These are phyloP conservation scores for Daldinia sp. DNA, from an alignment of 2,329 filamentous ascomycete species.

Conservation along the genomic window DNA sequence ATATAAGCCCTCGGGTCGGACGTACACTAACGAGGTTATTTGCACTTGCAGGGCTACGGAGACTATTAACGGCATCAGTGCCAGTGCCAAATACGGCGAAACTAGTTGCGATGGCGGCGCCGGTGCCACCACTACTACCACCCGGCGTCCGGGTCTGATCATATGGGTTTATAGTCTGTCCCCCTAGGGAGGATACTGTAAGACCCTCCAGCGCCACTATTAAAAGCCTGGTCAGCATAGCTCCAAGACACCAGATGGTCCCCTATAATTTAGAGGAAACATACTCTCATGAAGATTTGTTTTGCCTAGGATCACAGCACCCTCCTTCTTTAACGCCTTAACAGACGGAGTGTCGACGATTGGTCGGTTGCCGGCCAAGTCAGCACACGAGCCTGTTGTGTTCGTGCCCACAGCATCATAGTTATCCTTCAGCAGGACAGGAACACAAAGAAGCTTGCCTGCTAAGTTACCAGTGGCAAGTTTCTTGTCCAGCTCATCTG, in stretches of 20 bases:
- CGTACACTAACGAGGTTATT: conserved; percentile 71
- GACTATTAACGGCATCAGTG: conserved; percentile 72
- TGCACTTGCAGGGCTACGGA: conserved; percentile 71
- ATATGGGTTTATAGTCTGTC: conserved; percentile 75
- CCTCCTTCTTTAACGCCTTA: conserved; percentile 61
- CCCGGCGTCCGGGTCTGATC: conserved; percentile 71
- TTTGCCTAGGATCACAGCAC: conserved; percentile 70
- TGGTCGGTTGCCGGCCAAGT: conserved; percentile 61
- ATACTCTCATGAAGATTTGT: conserved; percentile 68
- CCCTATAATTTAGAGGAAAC: not conserved
- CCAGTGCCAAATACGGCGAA: conserved; percentile 70
- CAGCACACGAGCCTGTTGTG: conserved; percentile 68
- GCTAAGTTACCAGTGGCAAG: conserved; percentile 62
- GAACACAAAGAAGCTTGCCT: conserved; percentile 69
- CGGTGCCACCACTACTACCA: conserved; percentile 73
- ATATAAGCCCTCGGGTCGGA: conserved; percentile 66
- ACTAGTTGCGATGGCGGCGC: conserved; percentile 66
- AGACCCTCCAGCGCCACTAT: conserved; percentile 71
- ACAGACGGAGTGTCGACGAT: conserved; percentile 63
- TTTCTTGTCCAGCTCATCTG: conserved; percentile 62
- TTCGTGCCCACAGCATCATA: conserved; percentile 67
- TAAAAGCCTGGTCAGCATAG: conserved; percentile 16
- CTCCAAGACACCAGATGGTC: too few species aligned
- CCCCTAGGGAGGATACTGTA: conserved; percentile 71
- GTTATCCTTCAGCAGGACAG: conserved; percentile 74